Conservation (phyloP, 345 rosid species). For the Limnanthes douglasii region DNA sequence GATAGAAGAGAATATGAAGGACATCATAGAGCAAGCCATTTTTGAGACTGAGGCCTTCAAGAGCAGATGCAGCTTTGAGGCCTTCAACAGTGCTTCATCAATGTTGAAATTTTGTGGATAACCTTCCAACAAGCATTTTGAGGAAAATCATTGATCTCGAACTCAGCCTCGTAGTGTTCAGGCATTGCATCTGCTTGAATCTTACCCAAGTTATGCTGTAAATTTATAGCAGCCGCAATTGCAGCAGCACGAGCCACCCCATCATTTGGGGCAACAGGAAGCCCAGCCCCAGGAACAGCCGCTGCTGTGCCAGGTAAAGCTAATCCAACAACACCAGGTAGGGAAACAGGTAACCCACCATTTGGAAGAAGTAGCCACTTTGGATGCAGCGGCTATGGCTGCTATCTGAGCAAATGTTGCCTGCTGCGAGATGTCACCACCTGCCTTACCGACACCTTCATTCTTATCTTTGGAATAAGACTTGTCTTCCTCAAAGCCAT, state of each 20-base stretch:
- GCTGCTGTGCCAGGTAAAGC: constrained; percentile 27
- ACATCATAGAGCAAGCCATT: too few relatives aligned
- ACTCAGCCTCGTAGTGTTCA: constrained; percentile 93
- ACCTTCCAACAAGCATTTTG: constrained; percentile 99
- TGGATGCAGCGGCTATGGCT: constrained; percentile 58
- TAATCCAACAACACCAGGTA: constrained; percentile 24
- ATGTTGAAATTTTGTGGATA: constrained; percentile 94
- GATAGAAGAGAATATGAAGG: too few relatives aligned
- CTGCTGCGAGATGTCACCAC: constrained; percentile 65
- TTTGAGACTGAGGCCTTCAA: too few relatives aligned
- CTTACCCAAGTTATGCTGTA: constrained; percentile 82
- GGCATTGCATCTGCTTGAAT: constrained; percentile 97
- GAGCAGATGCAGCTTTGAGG: too few relatives aligned
- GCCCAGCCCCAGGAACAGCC: constrained; percentile 18
- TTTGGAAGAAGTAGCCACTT: constrained; percentile 23
- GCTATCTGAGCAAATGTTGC: constrained; percentile 57
- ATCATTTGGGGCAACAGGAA: constrained; percentile 34
- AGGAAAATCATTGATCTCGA: constrained; percentile 91
- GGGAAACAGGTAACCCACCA: constrained; percentile 23
- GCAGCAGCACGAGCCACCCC: constrained; percentile 88
- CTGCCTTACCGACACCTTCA: constrained; percentile 80
- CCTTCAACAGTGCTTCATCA: too few relatives aligned
- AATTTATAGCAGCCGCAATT: constrained; percentile 74
- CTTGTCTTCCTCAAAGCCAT: constrained; percentile 94
- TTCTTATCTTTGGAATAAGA: constrained; percentile 93